Base-by-base conservation (phyloP, 495 filamentous ascomycete genomes). In the Podospora conica region DNA sequence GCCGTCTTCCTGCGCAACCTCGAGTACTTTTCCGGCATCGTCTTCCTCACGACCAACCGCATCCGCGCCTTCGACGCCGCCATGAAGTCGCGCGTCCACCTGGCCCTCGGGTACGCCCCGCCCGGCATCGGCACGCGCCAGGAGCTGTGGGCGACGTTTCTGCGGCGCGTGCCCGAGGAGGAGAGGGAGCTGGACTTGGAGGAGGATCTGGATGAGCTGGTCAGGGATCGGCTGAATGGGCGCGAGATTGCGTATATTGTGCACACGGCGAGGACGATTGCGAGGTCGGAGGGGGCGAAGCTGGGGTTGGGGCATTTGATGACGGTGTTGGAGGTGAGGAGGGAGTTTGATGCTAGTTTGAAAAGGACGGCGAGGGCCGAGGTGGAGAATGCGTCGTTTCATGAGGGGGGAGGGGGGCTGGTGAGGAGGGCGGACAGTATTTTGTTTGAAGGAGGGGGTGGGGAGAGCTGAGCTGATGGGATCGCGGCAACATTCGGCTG, bases 31-130 rank as follows among this genome's bases (percentile, higher is more conserved):
- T 65, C 76, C 25, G 81, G 79, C 21, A 77, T 81, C 40, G 73
- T 73, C 63, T 84, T 66, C 73, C 77, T 85, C 12, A 82, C 82
- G n/a, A 82, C 86, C 67, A 82, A 78, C 65, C 83, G 85, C 31
- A 75, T 79, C 21, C 69, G 73, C 21, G 74, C 80, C 55, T 86
- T 87, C 69, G 84, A 86, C 69, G 77, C 82, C 53, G 79, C 85
- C 6, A 85, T 87, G 68, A 80, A 83, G 63, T 83, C 84, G 53
- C 84, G 78, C 15, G 74, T 82, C 53, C 75, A 80, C 66, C 72
- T 81, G 27, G 77, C 77, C 15, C 71, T 80, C 5, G 67, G 69
- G 22, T 81, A 80, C 67, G 59, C 63, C 27, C 71, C 70, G 8
- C 74, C 75, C 1, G 68, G 66, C 9, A 24, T 57, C 1, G 69